Evolutionary conservation across 768 basidiomycete species (phyloP), one percentile per base, ranked within the genome.

Genomic region (Tulasnella calospora): DNA sequence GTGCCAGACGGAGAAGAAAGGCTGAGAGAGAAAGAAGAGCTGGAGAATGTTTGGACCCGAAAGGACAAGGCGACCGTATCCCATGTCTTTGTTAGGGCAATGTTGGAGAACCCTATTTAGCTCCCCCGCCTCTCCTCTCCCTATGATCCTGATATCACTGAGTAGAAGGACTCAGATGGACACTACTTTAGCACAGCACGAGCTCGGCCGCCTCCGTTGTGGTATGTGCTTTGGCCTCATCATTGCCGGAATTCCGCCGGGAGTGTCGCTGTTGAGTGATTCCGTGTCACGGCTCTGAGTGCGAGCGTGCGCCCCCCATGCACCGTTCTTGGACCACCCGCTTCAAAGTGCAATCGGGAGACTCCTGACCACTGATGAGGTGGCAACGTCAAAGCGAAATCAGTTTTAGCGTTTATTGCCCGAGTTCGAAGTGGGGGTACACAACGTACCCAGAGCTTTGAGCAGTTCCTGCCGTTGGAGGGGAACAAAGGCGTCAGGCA

Each of bases 11-110:
- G n/a, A 67, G 61, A 67, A 67, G 61, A 67, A 67, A 67, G 61
- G 61, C 61, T 67, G 61, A 35, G 61, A 17, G 61, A 13, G 30
- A 67, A 19, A 12, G 61, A 67, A 67, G 27, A 67, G 17, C 27
- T 67, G 30, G 61, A 67, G 61, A 67, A 67, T 67, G 61, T 67
- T 67, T 67, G 61, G 61, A 67, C 61, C 61, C 51, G 51, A 33
- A 35, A 5, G 13, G 61, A 67, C 61, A 67, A 67, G 55, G 61
- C 61, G 61, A 67, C 33, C 30, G 61, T 67, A 27, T 67, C 33
- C 61, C 51, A 51, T 51, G 23, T 4, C 61, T 35, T 67, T 67
- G 30, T 67, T 67, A n/a, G 51, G 51, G 51, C 51, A 51, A 51
- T 35, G 61, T 35, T 67, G 61, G 30, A 13, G 33, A 67, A 67